Conservation (phyloP, 352 stramenopile species). For the Globisporangium rhizosaccharum region DNA sequence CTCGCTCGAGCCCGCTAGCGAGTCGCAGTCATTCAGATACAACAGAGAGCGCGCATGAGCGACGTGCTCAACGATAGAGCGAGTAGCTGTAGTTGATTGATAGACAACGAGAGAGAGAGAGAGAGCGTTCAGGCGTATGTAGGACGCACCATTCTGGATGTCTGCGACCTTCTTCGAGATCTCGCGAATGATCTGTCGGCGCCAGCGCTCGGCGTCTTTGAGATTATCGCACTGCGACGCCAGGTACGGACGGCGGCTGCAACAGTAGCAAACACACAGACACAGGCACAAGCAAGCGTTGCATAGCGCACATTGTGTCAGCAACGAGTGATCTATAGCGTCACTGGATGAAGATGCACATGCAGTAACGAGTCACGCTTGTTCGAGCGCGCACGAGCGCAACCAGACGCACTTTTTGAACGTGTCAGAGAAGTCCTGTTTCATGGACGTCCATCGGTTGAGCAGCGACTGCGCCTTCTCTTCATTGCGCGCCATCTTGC, state of each 20-base stretch:
- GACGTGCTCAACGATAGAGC: neutral
- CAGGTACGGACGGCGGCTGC: slow-evolving; percentile 88
- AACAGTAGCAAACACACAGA: neutral
- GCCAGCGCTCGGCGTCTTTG: slow-evolving; percentile 90
- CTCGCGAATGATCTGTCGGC: slow-evolving; percentile 92
- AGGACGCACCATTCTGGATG: slow-evolving; percentile 91
- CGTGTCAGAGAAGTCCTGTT: slow-evolving; percentile 87
- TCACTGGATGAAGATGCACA: neutral
- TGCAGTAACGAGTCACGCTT: neutral
- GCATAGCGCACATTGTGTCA: too few relatives aligned
- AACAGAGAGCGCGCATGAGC: neutral
- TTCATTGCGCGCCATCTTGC: slow-evolving; percentile 96
- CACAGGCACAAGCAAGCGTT: too few relatives aligned
- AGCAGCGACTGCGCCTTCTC: slow-evolving; percentile 97
- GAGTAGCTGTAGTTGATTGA: neutral
- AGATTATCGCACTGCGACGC: slow-evolving; percentile 93
- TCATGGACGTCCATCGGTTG: slow-evolving; percentile 98
- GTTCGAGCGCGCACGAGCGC: neutral
- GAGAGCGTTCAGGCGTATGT: neutral
- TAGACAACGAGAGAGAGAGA: neutral
- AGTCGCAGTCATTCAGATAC: neutral
- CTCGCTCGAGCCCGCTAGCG: slow-evolving; percentile 87
- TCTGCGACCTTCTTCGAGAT: slow-evolving; percentile 94
- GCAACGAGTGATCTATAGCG: too few relatives aligned
- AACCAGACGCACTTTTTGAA: slow-evolving; percentile 63